Evolutionary conservation across 2,329 filamentous ascomycete species (phyloP).

Genomic region (Pseudogymnoascus sp.): DNA sequence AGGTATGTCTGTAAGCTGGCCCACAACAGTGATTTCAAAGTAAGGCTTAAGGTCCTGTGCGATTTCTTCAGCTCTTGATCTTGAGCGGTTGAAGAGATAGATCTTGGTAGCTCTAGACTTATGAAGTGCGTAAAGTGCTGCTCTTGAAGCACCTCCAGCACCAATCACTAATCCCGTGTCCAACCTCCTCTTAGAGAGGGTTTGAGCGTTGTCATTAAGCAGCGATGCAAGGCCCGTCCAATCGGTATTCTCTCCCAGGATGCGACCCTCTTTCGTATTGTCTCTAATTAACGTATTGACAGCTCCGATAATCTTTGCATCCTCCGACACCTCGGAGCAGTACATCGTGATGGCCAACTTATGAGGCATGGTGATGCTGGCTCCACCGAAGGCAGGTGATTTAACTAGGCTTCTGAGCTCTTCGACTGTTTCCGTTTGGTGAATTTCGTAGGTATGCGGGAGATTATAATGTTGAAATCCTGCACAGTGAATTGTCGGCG

Average conservation of each 20-base stretch:
- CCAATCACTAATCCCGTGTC: constrained; percentile 76
- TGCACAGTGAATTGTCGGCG: neutral
- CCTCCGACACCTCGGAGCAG: constrained; percentile 71
- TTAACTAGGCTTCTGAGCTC: constrained; percentile 35
- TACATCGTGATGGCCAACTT: constrained; percentile 80
- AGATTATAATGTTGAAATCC: neutral
- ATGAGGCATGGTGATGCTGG: constrained; percentile 89
- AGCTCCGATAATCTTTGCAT: constrained; percentile 78
- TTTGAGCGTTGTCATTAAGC: constrained; percentile 45
- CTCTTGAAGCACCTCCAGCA: constrained; percentile 83
- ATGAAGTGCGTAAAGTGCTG: constrained; percentile 81
- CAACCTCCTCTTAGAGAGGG: constrained; percentile 17
- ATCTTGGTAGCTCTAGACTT: no score
- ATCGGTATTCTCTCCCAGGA: constrained; percentile 89
- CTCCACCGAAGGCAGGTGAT: constrained; percentile 74
- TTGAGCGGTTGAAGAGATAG: neutral
- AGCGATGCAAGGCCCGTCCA: constrained; percentile 86
- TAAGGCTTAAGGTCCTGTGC: neutral
- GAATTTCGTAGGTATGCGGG: neutral
- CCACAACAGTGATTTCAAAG: constrained; percentile 4
- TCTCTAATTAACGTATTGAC: constrained; percentile 85
- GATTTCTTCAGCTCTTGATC: neutral
- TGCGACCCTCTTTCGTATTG: constrained; percentile 30
- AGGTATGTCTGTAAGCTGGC: neutral
- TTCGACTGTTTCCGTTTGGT: constrained; percentile 8